phyloP scores from a whole-genome alignment of 73 alveolate genomes.

The Paramecium octaurelia region DNA sequence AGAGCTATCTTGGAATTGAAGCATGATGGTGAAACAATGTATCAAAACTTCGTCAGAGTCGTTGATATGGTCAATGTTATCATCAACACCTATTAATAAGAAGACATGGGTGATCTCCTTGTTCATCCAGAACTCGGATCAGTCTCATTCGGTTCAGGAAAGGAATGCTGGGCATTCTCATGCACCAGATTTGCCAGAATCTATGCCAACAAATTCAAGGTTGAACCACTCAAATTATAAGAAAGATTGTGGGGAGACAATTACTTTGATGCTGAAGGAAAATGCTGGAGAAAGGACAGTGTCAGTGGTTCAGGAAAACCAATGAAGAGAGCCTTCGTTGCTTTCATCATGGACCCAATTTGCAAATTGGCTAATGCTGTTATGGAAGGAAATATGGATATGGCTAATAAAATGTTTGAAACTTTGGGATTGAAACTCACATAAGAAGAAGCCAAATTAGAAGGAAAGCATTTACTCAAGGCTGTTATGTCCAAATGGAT shows the following conservation, averaged over 20 bases:
- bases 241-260: conserved; percentile 98
- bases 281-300: conserved; percentile 90
- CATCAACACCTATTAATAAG: conserved; percentile 87
- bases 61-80: conserved; percentile 97
- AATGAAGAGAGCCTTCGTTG: conserved; percentile 94
- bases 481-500: conserved; percentile 94
- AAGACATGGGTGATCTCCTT: conserved; percentile 81
- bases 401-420: conserved; percentile 81
- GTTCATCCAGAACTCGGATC: conserved; percentile 90
- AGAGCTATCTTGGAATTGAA: conserved; percentile 85
- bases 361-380: conserved; percentile 84
- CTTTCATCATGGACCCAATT: conserved; percentile 95
- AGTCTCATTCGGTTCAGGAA: conserved; percentile 97
- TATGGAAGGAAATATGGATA: conserved; percentile 88
- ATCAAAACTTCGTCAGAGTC: conserved; percentile 85
- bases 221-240: conserved; percentile 90
- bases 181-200: conserved; percentile 94
- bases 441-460: conserved; percentile 87
- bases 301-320: conserved; percentile 79
- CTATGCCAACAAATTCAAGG: conserved; percentile 85
- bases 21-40: conserved; percentile 93
- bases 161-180: conserved; percentile 98
- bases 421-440: conserved; percentile 93
- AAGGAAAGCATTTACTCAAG: conserved; percentile 71
- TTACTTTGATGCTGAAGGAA: conserved; percentile 95